These are phyloP conservation scores for Ustilago nuda DNA, from an alignment of 1,284 basidiomycete genomes.

Conservation along the genomic window DNA sequence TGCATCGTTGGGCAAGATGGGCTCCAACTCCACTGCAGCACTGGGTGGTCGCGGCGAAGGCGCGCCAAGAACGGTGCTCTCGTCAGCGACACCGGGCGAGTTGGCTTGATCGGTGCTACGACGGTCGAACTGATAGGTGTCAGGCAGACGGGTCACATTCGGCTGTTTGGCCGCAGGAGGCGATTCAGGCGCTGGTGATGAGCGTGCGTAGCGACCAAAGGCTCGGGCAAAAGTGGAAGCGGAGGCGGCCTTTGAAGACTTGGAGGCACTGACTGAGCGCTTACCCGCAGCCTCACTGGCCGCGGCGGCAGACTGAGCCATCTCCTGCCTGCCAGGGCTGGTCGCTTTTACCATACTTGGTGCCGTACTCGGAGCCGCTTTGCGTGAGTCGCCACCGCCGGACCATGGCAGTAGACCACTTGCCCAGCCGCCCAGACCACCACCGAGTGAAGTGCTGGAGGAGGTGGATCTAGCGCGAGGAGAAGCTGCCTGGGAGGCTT, in stretches of 20 bases:
- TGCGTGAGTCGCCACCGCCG: slow-evolving; percentile 36
- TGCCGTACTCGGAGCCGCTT: slow-evolving; percentile 45
- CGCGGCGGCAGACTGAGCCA: slow-evolving; percentile 21
- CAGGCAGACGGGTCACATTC: slow-evolving; percentile 66
- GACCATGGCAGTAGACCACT: slow-evolving; percentile 55
- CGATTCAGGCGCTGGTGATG: slow-evolving; percentile 35
- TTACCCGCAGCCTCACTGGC: slow-evolving; percentile 19
- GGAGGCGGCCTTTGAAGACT: slow-evolving; percentile 26
- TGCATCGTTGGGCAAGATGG: slow-evolving; percentile 84
- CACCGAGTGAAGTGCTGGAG: slow-evolving; percentile 21
- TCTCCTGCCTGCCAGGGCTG: slow-evolving; percentile 44
- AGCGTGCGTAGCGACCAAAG: slow-evolving; percentile 60
- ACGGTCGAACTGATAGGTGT: slow-evolving; percentile 49
- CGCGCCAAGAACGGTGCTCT: slow-evolving; percentile 52
- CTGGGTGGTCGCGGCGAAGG: slow-evolving; percentile 67
- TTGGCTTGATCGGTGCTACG: slow-evolving; percentile 15
- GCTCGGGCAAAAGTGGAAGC: slow-evolving; percentile 56
- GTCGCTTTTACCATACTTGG: slow-evolving; percentile 52
- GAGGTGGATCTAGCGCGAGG: slow-evolving; percentile 34
- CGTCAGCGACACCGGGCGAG: slow-evolving; percentile 17
- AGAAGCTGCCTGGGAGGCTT: slow-evolving; percentile 19
- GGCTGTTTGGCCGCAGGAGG: slow-evolving; percentile 68
- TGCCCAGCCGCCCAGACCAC: slow-evolving; percentile 53
- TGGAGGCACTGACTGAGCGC: slow-evolving; percentile 34
- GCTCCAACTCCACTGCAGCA: slow-evolving; percentile 84